Percentiles rank a stretch among this genome's conserved stretches.
Evolutionary conservation across 306 rosid species (phyloP).

Genomic region (Pterocarpus santalinus): DNA sequence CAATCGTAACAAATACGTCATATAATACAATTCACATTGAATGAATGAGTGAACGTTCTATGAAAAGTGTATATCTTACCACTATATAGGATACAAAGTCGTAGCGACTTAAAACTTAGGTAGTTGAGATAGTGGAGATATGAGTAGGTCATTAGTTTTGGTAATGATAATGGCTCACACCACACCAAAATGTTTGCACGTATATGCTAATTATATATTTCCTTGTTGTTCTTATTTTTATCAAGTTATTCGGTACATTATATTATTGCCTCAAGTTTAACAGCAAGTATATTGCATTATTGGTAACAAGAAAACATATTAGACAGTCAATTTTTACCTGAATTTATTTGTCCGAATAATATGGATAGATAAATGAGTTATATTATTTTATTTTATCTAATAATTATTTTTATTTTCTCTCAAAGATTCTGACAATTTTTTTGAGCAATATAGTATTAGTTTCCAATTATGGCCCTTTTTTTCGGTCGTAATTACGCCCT

Average conservation of each 20-base stretch:
- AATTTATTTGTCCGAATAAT: no score
- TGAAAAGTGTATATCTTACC: conserved; percentile 31
- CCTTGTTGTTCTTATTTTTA: neutral
- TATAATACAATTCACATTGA: neutral
- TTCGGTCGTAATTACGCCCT: neutral
- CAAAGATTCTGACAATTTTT: no score
- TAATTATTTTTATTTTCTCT: no score
- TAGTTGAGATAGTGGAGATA: conserved; percentile 39
- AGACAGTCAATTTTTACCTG: no score
- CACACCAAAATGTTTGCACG: neutral
- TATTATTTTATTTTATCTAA: no score
- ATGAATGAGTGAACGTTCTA: neutral
- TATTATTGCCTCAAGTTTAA: no score
- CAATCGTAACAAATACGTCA: conserved; percentile 23
- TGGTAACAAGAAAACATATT: no score
- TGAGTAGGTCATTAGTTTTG: conserved; percentile 44
- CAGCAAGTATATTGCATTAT: no score
- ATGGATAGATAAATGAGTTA: no score
- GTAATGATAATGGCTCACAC: conserved; percentile 20
- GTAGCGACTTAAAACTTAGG: conserved; percentile 2
- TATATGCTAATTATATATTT: neutral
- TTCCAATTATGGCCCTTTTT: no score
- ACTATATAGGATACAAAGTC: conserved; percentile 31
- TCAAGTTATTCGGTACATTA: neutral
- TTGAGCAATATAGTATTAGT: no score